A percentile compares a stretch with the other conserved stretches of the same genome.
phyloP scores from a whole-genome alignment of 2,329 filamentous ascomycete genomes.

The Blastomyces emzantsi region DNA sequence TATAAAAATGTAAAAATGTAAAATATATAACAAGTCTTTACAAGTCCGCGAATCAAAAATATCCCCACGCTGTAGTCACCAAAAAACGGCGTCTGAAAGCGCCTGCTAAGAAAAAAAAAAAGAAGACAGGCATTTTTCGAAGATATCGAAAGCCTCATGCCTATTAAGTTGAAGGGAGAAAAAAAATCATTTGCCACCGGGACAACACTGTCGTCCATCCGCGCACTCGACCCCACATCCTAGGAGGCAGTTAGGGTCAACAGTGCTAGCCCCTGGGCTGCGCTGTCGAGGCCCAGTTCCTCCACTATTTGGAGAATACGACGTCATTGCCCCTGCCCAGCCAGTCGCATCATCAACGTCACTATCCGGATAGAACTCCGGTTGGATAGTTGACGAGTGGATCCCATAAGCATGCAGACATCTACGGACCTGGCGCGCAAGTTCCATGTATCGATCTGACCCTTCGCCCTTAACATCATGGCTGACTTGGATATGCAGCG shows the following conservation, averaged over 20 bases:
- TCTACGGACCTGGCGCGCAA: constrained; percentile 70
- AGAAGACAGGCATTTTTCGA: background rate
- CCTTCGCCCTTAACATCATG: constrained; percentile 81
- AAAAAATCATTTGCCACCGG: constrained; percentile 7
- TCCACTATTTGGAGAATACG: background rate
- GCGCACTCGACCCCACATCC: constrained; percentile 41
- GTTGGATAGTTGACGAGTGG: constrained; percentile 94
- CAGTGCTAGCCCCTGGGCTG: constrained; percentile 31
- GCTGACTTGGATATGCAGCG: constrained; percentile 83
- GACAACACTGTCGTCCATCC: constrained; percentile 34
- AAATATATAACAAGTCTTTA: background rate
- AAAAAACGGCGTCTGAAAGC: background rate
- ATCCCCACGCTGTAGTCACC: background rate
- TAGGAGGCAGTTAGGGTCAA: constrained; percentile 37
- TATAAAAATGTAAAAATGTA: background rate
- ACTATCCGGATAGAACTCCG: constrained; percentile 55
- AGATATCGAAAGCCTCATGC: background rate
- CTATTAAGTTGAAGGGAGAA: background rate
- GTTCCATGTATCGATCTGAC: constrained; percentile 74
- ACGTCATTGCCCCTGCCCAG: constrained; percentile 2
- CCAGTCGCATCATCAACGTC: constrained; percentile 26
- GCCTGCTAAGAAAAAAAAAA: background rate
- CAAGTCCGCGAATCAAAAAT: background rate
- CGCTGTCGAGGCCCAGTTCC: constrained; percentile 7
- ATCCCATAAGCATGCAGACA: constrained; percentile 95